phyloP scores from a whole-genome alignment of 495 filamentous ascomycete species.

The Annulohypoxylon maeteangense region DNA sequence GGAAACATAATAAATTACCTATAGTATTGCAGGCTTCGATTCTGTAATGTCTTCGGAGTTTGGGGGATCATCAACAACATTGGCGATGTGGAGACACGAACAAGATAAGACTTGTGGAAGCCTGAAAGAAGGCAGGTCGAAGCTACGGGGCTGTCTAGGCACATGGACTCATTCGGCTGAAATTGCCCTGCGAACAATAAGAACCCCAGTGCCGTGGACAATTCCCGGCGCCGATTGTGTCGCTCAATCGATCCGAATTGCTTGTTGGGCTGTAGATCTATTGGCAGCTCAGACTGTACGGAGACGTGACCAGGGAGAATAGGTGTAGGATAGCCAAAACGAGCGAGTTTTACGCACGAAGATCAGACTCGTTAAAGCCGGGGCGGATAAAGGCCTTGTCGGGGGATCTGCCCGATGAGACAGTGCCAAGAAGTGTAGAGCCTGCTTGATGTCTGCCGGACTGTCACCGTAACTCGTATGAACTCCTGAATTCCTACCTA shows the following conservation, averaged over 20 bases:
- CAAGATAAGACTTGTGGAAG: conserved; percentile 27
- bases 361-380: conserved; percentile 40
- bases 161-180: conserved; percentile 25
- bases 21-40: neutral
- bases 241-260: conserved; percentile 17
- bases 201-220: neutral
- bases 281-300: conserved; percentile 24
- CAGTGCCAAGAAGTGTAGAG: conserved; percentile 32
- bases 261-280: conserved; percentile 23
- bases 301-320: conserved; percentile 12
- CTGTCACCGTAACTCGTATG: conserved; percentile 7
- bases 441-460: neutral
- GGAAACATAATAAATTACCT: neutral
- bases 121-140: conserved; percentile 33
- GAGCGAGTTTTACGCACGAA: conserved; percentile 37
- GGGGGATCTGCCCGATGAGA: conserved; percentile 41
- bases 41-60: neutral
- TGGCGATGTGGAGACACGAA: conserved; percentile 13
- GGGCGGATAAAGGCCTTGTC: conserved; percentile 25
- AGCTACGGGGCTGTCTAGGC: conserved; percentile 33
- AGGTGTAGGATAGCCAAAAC: conserved; percentile 27
- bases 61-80: neutral
- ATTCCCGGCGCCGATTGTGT: conserved; percentile 15
- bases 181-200: conserved; percentile 24
- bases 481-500: neutral